A percentile compares a stretch with the other conserved stretches of the same genome.
phyloP scores from a whole-genome alignment of 1,139 yeast genomes.

The Yamadazyma sp. region DNA sequence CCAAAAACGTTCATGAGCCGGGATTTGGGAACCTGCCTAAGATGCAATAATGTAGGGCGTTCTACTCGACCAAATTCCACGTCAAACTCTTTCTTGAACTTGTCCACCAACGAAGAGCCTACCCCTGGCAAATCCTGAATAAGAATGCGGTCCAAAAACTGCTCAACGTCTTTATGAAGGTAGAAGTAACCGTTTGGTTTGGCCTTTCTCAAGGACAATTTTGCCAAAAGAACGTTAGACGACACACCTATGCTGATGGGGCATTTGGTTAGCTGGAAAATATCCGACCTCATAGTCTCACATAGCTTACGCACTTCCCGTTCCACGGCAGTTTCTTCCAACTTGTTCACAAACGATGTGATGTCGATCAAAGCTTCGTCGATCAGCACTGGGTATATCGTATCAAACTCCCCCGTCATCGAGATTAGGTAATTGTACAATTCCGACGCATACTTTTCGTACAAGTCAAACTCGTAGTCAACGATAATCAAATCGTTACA shows the following conservation, averaged over 20 bases:
- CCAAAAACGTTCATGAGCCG: constrained; percentile 57
- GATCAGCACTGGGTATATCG: constrained; percentile 80
- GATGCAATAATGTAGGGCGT: constrained; percentile 25
- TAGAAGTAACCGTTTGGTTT: constrained; percentile 72
- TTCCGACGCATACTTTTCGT: constrained; percentile 52
- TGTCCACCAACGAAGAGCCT: constrained; percentile 52
- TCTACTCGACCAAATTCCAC: constrained; percentile 3
- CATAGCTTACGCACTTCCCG: constrained; percentile 28
- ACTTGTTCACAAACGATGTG: constrained; percentile 31
- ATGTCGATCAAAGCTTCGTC: constrained; percentile 87
- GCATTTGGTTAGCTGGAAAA: constrained; percentile 55
- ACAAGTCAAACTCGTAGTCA: constrained; percentile 73
- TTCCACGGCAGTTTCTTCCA: constrained; percentile 7
- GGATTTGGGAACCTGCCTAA: constrained; percentile 35
- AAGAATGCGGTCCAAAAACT: constrained; percentile 43
- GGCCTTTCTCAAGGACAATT: constrained; percentile 70
- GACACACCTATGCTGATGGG: constrained; percentile 80
- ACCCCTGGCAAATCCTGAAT: constrained; percentile 79
- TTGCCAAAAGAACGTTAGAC: constrained; percentile 71
- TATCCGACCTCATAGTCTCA: constrained; percentile 40
- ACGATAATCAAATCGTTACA: constrained; percentile 67
- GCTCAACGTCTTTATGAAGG: constrained; percentile 29
- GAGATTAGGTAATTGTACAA: constrained; percentile 56
- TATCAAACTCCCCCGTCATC: constrained; percentile 46
- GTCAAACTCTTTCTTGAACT: constrained; percentile 10